Evolutionary conservation across 2,329 filamentous ascomycete genomes (phyloP).

Genomic region (Chaetomiaceae sp.): DNA sequence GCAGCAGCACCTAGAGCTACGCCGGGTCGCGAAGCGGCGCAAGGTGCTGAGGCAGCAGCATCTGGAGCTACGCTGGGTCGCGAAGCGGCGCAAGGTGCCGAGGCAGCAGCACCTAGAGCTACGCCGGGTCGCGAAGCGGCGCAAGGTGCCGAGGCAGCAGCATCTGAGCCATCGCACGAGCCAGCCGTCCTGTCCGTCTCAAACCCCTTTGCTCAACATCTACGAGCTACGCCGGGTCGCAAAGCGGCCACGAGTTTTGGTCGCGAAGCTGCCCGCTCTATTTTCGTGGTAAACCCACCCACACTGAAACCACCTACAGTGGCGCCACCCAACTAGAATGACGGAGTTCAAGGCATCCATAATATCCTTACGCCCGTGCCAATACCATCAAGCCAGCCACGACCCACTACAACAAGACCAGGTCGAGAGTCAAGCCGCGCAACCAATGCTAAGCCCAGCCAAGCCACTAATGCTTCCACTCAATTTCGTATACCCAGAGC

Average conservation of each 20-base stretch:
- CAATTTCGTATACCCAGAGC: constrained; percentile 3
- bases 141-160: constrained; percentile 1
- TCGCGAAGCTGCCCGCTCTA: constrained; percentile 13
- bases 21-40: constrained; percentile 1
- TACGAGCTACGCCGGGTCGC: neutral
- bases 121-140: constrained; percentile 2
- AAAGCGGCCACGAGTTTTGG: constrained; percentile 7
- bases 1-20: neutral
- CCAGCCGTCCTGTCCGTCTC: neutral
- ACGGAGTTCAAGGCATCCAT: constrained; percentile 5
- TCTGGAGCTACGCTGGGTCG: neutral
- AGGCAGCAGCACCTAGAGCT: neutral
- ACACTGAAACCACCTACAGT: neutral
- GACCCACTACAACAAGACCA: constrained; percentile 1
- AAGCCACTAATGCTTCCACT: constrained; percentile 3
- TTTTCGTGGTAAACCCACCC: constrained; percentile 10
- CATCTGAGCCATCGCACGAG: constrained; percentile 6
- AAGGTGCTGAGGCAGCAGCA: constrained; percentile 1
- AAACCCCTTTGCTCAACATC: constrained; percentile 6
- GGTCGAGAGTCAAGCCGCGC: neutral
- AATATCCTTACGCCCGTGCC: neutral
- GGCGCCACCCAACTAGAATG: constrained; percentile 7
- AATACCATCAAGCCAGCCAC: constrained; percentile 2
- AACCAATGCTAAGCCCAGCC: neutral
- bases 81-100: constrained; percentile 3